Base-by-base conservation (phyloP, 2,329 filamentous ascomycete genomes). In the Aspergillus calidoustus region DNA sequence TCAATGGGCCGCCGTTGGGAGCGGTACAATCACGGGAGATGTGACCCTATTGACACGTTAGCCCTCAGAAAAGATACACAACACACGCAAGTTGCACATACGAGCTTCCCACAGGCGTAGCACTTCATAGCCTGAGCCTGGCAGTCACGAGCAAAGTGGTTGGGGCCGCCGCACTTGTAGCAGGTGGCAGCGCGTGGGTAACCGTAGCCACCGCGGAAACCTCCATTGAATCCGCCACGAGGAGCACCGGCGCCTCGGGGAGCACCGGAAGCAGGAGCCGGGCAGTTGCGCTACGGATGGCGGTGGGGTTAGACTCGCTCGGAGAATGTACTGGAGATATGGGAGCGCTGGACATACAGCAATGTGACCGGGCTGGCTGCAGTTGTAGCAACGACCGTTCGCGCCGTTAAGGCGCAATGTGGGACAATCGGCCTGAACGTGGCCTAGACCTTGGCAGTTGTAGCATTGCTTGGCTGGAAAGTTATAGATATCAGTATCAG, bases 121-220 rank as follows among this genome's bases (percentile, higher is more conserved):
- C 93, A 97, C 84, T 97, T 97, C 92, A 97, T 96, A 66, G 93
- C 92, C 81, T 97, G 93, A 70, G 95, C 93, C 84, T 98, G 95
- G 85, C 95, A 99, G 75, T 99, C 95, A 68, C 95, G 91, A 67
- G 95, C 95, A 76, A 96, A 99, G 82, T 99, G 95, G 85, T 99
- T 99, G 63, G 95, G 95, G 38, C 94, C 87, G 71, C 87, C 87
- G 69, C 87, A 89, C 80, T 89, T 89, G 82, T 89, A 89, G 82
- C 87, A 89, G 61, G 84, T 88, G 25, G 87, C 86, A 65, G 86
- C 81, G 62, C 87, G 84, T 62, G 80, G 76, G 63, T 79, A 80
- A 58, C 77, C 78, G 76, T 90, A 95, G 56, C 89, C 91, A 72
- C 92, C 92, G 67, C 93, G 90, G 76, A 84, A 86, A 62, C 81